These are phyloP conservation scores for Metschnikowia henanensis DNA, from an alignment of 805 yeast genomes.

Conservation along the genomic window DNA sequence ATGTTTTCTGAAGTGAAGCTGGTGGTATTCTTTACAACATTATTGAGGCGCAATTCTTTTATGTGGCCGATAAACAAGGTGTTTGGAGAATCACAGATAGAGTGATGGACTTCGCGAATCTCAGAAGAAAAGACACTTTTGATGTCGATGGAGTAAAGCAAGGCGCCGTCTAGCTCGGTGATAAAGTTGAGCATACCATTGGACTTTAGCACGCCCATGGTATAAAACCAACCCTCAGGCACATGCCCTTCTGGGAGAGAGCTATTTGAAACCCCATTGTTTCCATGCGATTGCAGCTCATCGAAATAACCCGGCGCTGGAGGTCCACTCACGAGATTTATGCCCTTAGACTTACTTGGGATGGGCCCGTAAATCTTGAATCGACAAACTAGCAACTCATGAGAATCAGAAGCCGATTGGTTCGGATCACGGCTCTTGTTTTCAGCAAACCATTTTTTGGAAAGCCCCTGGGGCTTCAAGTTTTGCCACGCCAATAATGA, in stretches of 20 bases:
- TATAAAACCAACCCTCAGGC: constrained; percentile 67
- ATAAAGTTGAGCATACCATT: constrained; percentile 62
- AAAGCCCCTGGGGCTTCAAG: constrained; percentile 50
- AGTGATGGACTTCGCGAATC: constrained; percentile 61
- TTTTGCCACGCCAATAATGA: constrained; percentile 57
- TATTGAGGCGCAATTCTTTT: constrained; percentile 49
- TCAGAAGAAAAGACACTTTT: constrained; percentile 55
- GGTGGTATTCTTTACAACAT: constrained; percentile 33
- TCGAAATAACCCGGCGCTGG: constrained; percentile 33
- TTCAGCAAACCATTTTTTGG: constrained; percentile 52
- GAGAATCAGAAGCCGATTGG: constrained; percentile 23
- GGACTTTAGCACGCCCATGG: constrained; percentile 68
- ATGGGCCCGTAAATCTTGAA: constrained; percentile 67
- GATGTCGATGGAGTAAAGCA: constrained; percentile 58
- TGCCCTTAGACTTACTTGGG: constrained; percentile 40
- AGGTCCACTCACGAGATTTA: constrained; percentile 38
- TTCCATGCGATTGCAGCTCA: constrained; percentile 7
- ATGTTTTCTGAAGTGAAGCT: constrained; percentile 22
- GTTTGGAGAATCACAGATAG: constrained; percentile 59
- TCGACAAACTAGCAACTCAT: constrained; percentile 57
- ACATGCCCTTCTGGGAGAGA: constrained; percentile 12
- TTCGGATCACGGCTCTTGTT: constrained; percentile 31
- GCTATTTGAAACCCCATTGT: not conserved
- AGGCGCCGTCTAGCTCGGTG: constrained; percentile 62
- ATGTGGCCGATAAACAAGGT: constrained; percentile 59